These are phyloP conservation scores for Psilocybe tampanensis DNA, from an alignment of 768 basidiomycete genomes.

Conservation along the genomic window DNA sequence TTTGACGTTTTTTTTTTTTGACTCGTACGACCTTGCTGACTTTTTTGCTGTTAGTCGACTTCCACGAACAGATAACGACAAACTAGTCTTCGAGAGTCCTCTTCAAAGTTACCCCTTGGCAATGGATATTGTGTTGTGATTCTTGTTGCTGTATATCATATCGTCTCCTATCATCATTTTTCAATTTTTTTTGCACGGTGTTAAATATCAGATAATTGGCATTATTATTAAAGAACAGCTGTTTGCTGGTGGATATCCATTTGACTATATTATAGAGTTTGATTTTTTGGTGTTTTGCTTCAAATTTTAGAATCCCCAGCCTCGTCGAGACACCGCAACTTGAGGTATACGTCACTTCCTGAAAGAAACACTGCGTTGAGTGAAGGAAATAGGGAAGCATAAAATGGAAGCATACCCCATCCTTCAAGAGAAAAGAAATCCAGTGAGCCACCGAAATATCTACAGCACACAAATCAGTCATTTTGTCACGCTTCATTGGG, in stretches of 20 bases:
- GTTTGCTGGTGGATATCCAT: conserved; percentile 10
- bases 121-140: conserved; percentile 16
- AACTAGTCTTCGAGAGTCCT: conserved; percentile 9
- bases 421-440: conserved; percentile 83
- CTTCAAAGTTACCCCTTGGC: conserved; percentile 8
- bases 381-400: not conserved
- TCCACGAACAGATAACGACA: conserved; percentile 37
- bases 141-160: conserved; percentile 35
- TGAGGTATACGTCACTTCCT: conserved; percentile 55
- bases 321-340: conserved; percentile 51
- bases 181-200: conserved; percentile 31
- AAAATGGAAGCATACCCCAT: conserved; percentile 61
- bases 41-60: conserved; percentile 34
- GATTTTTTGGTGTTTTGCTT: conserved; percentile 1
- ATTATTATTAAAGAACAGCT: conserved; percentile 23
- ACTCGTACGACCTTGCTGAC: not conserved
- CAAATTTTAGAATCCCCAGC: conserved; percentile 46
- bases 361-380: conserved; percentile 1
- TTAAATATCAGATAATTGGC: conserved; percentile 31
- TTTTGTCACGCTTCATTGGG: not conserved
- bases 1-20: not conserved
- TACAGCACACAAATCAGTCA: conserved; percentile 21
- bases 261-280: conserved; percentile 3
- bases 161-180: conserved; percentile 31
- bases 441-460: conserved; percentile 86